These are phyloP conservation scores for Fusarium tupiense DNA, from an alignment of 2,329 filamentous ascomycete species.

Conservation along the genomic window DNA sequence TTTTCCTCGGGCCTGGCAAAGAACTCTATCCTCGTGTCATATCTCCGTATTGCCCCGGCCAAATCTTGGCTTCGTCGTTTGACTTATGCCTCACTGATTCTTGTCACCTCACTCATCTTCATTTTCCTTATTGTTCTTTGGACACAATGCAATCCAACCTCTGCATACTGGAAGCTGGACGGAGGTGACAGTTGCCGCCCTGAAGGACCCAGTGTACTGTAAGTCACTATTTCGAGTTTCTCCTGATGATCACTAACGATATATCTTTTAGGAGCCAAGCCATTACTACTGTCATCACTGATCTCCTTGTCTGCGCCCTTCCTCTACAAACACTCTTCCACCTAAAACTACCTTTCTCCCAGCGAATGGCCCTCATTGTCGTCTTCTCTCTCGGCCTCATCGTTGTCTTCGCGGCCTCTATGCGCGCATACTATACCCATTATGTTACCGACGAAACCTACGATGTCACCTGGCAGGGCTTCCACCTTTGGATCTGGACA, in stretches of 20 bases:
- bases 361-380: constrained; percentile 49
- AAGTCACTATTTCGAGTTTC: background rate
- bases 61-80: constrained; percentile 47
- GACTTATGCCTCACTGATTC: constrained; percentile 42
- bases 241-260: background rate
- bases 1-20: constrained; percentile 52
- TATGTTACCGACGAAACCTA: constrained; percentile 49
- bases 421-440: constrained; percentile 52
- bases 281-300: constrained; percentile 46
- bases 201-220: constrained; percentile 44
- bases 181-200: constrained; percentile 43
- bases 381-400: constrained; percentile 52
- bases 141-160: constrained; percentile 48
- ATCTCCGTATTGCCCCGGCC: constrained; percentile 51
- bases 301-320: constrained; percentile 50
- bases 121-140: constrained; percentile 50
- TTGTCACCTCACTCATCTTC: constrained; percentile 44
- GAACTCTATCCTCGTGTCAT: constrained; percentile 53
- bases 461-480: constrained; percentile 54
- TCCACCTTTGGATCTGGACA: constrained; percentile 55
- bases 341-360: constrained; percentile 46
- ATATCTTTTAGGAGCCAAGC: constrained; percentile 42
- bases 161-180: constrained; percentile 38
- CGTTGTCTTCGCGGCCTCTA: constrained; percentile 50
- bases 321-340: constrained; percentile 49